phyloP scores from a whole-genome alignment of 192 early-diverging fungal species.

The Rhizophagus prolifer region DNA sequence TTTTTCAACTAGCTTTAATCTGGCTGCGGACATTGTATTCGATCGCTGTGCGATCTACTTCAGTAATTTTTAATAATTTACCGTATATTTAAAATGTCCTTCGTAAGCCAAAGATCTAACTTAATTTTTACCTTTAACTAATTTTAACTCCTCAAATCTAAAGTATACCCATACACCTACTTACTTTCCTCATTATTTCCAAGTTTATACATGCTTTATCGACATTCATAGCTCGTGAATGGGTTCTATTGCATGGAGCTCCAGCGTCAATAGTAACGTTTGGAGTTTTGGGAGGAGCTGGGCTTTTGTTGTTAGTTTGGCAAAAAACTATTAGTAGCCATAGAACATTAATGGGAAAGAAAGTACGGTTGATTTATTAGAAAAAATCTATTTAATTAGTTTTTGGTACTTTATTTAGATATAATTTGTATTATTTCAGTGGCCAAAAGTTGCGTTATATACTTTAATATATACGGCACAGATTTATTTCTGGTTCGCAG shows the following conservation, averaged over 20 bases:
- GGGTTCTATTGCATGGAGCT: conserved; percentile 1
- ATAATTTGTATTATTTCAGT: not conserved
- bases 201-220: conserved; percentile 12
- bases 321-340: not conserved
- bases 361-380: not conserved
- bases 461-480: conserved; percentile 31
- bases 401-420: not conserved
- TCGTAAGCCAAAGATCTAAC: not conserved
- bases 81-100: not conserved
- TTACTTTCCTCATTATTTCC: conserved; percentile 1
- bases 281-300: conserved; percentile 10
- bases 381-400: not conserved
- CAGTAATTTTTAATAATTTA: not conserved
- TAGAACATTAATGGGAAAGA: not conserved
- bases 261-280: conserved; percentile 15
- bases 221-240: conserved; percentile 14
- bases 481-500: conserved; percentile 42
- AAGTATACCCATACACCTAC: conserved; percentile 5
- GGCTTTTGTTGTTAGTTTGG: not conserved
- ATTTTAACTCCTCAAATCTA: not conserved
- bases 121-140: not conserved
- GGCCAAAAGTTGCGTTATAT: conserved; percentile 14
- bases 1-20: not conserved
- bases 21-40: not conserved
- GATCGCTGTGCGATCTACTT: not conserved